A percentile compares a stretch with the other conserved stretches of the same genome.
Conservation (phyloP, 164 flowering plant genomes). For the Dillenia suffruticosa region DNA sequence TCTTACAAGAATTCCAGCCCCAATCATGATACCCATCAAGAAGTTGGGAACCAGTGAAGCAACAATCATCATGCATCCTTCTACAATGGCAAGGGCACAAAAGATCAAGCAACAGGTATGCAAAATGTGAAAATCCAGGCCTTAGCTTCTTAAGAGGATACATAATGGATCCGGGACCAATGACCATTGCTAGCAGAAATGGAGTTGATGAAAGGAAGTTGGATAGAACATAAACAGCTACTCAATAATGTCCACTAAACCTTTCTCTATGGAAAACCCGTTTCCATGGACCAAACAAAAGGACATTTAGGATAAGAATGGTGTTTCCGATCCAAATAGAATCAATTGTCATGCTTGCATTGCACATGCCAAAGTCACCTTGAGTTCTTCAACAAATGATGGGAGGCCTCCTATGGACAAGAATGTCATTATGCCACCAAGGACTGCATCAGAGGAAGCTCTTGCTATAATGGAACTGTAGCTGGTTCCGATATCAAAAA, state of each 20-base stretch:
- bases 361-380: constrained; percentile 9
- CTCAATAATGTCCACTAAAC: constrained; percentile 57
- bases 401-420: constrained; percentile 37
- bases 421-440: constrained; percentile 28
- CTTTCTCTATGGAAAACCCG: constrained; percentile 58
- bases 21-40: constrained; percentile 55
- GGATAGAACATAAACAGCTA: constrained; percentile 39
- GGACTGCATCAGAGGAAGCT: constrained; percentile 21
- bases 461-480: constrained; percentile 22
- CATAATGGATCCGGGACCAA: constrained; percentile 30
- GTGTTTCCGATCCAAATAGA: too few species aligned
- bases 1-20: constrained; percentile 41
- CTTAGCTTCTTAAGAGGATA: constrained; percentile 45
- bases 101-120: constrained; percentile 37
- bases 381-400: constrained; percentile 29
- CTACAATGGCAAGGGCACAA: constrained; percentile 41
- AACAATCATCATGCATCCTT: constrained; percentile 67
- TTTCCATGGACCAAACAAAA: too few species aligned
- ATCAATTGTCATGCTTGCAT: too few species aligned
- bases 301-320: too few species aligned
- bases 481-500: constrained; percentile 19
- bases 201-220: constrained; percentile 60
- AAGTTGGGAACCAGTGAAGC: constrained; percentile 70
- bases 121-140: constrained; percentile 29
- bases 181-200: constrained; percentile 36